Evolutionary conservation across 768 basidiomycete genomes (phyloP).

Genomic region (Trametes coccinea): DNA sequence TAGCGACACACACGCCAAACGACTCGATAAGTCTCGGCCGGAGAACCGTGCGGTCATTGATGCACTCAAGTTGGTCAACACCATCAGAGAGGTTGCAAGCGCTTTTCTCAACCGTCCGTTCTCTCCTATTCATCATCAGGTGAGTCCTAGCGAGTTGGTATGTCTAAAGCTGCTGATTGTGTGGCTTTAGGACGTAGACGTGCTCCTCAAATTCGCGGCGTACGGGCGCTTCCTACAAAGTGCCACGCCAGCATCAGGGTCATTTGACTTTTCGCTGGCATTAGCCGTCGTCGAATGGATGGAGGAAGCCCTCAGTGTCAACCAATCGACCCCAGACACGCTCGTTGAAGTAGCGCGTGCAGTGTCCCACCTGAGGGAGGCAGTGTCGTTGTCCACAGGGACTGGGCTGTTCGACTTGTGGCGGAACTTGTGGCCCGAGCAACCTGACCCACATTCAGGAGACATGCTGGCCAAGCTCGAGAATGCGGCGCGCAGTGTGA

Average conservation of each 20-base stretch:
- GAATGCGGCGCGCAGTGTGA: neutral
- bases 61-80: neutral
- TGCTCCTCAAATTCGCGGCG: constrained; percentile 1
- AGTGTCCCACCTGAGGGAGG: constrained; percentile 43
- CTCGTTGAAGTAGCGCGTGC: constrained; percentile 38
- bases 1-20: neutral
- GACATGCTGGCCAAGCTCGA: neutral
- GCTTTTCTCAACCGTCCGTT: neutral
- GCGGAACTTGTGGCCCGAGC: constrained; percentile 16
- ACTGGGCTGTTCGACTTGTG: constrained; percentile 41
- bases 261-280: constrained; percentile 66
- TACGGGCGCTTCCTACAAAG: constrained; percentile 18
- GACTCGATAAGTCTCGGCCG: neutral
- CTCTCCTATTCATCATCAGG: neutral
- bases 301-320: constrained; percentile 38
- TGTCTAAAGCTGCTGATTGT: neutral
- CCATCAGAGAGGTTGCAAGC: constrained; percentile 3
- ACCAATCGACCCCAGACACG: constrained; percentile 27
- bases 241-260: neutral
- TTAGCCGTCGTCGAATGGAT: constrained; percentile 62
- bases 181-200: constrained; percentile 6
- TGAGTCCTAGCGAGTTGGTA: neutral
- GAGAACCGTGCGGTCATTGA: neutral
- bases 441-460: neutral
- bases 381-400: constrained; percentile 66